phyloP scores from a whole-genome alignment of 1,139 yeast species.

The Lodderomyces elongisporus region DNA sequence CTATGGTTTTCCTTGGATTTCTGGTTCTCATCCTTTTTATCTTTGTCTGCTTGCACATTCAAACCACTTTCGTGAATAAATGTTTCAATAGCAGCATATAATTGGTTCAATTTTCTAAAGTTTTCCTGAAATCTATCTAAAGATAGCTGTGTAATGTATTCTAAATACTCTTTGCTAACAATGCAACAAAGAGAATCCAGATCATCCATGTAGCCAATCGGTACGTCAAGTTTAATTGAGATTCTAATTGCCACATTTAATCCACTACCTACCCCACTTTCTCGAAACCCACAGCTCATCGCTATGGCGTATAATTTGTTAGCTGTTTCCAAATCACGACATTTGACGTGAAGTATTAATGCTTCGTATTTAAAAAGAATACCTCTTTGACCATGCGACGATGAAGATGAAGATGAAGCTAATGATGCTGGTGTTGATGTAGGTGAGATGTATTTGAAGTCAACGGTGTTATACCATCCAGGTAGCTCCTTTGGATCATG shows the following conservation, averaged over 20 bases:
- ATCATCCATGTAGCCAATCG: constrained; percentile 52
- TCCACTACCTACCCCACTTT: constrained; percentile 78
- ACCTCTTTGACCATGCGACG: constrained; percentile 35
- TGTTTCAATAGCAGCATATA: constrained; percentile 39
- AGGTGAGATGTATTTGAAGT: constrained; percentile 18
- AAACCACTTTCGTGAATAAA: constrained; percentile 13
- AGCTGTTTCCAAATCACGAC: constrained; percentile 59
- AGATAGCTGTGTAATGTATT: constrained; percentile 45
- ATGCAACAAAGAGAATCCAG: constrained; percentile 29
- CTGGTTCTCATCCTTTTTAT: neutral
- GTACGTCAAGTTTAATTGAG: constrained; percentile 66
- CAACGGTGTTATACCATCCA: constrained; percentile 44
- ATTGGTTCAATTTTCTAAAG: constrained; percentile 45
- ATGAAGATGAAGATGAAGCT: too few species aligned
- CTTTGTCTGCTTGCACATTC: constrained; percentile 6
- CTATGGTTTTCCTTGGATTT: constrained; percentile 7
- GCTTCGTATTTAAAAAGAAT: constrained; percentile 80
- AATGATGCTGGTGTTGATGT: constrained; percentile 3
- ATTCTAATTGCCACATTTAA: constrained; percentile 74
- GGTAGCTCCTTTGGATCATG: constrained; percentile 53
- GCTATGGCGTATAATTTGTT: constrained; percentile 61
- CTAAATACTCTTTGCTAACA: constrained; percentile 47
- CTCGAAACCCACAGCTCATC: constrained; percentile 82
- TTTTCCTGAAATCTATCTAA: constrained; percentile 62
- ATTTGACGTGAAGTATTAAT: constrained; percentile 75